Evolutionary conservation across 495 filamentous ascomycete species (phyloP).

Genomic region (Oleoguttula mirabilis): DNA sequence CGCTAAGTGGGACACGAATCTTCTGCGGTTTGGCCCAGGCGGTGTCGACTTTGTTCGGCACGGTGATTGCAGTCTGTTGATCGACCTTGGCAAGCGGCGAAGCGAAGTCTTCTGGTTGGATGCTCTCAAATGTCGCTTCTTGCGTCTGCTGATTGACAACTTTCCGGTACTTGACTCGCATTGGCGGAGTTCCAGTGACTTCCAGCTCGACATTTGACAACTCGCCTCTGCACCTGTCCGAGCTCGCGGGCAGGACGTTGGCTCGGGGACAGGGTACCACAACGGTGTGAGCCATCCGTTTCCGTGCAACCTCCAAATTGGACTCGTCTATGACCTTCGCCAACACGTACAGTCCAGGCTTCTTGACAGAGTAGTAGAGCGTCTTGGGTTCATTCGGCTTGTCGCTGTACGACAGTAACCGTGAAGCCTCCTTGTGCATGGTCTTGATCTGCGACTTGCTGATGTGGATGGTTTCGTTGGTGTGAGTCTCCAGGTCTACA

Average conservation of each 20-base stretch:
- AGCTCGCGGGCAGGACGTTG: constrained; percentile 47
- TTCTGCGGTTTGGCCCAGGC: constrained; percentile 68
- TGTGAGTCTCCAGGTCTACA: constrained; percentile 66
- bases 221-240: constrained; percentile 67
- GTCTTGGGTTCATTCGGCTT: constrained; percentile 25
- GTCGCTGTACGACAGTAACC: constrained; percentile 37
- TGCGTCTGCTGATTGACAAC: constrained; percentile 63
- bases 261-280: constrained; percentile 77
- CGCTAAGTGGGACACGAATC: constrained; percentile 71
- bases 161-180: constrained; percentile 82
- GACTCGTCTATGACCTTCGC: constrained; percentile 79
- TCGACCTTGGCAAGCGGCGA: constrained; percentile 54
- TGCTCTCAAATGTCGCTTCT: constrained; percentile 72
- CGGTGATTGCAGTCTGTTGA: constrained; percentile 39
- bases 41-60: constrained; percentile 49
- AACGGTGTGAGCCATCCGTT: constrained; percentile 53
- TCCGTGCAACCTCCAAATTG: constrained; percentile 76
- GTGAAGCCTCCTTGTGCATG: constrained; percentile 49
- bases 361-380: constrained; percentile 56
- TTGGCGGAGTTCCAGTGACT: constrained; percentile 79
- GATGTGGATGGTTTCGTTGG: constrained; percentile 66
- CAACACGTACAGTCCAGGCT: constrained; percentile 75
- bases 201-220: constrained; percentile 71
- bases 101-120: constrained; percentile 75
- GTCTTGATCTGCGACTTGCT: constrained; percentile 55